Conservation (phyloP, 495 filamentous ascomycete species). For the Talaromyces liani region DNA sequence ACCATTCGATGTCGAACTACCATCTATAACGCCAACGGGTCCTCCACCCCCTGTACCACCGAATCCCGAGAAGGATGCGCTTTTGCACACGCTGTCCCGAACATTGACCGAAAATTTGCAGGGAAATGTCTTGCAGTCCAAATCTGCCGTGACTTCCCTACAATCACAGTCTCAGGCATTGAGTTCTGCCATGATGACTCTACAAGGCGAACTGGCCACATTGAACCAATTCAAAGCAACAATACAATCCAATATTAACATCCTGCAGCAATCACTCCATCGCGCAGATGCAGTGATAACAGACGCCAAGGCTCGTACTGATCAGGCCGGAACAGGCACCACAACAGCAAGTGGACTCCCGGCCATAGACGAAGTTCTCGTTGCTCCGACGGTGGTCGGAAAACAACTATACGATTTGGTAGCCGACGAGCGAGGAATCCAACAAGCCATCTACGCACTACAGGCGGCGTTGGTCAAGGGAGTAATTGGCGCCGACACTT, state of each 20-base stretch:
- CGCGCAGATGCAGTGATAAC: constrained; percentile 76
- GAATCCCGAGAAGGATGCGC: constrained; percentile 91
- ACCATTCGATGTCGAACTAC: constrained; percentile 58
- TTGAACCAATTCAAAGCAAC: constrained; percentile 61
- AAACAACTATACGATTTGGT: constrained; percentile 85
- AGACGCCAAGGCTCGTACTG: constrained; percentile 40
- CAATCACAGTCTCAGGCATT: constrained; percentile 75
- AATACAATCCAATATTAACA: constrained; percentile 66
- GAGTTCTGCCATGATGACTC: constrained; percentile 50
- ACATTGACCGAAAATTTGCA: constrained; percentile 60
- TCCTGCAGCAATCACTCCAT: constrained; percentile 66
- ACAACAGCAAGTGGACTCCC: constrained; percentile 38
- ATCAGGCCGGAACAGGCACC: constrained; percentile 13
- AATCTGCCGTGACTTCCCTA: constrained; percentile 64
- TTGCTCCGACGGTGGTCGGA: constrained; percentile 88
- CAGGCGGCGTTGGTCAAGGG: constrained; percentile 76
- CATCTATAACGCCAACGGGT: constrained; percentile 44
- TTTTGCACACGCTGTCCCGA: constrained; percentile 68
- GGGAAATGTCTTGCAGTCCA: constrained; percentile 55
- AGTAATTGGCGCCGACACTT: constrained; percentile 69
- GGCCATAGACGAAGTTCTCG: constrained; percentile 78
- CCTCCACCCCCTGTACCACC: constrained; percentile 82
- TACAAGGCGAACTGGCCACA: constrained; percentile 64
- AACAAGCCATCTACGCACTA: constrained; percentile 78
- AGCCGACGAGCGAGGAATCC: constrained; percentile 76